Evolutionary conservation across 371 early-diverging fungal species (phyloP), one percentile per base, ranked within the genome.

Genomic region (Nematocida sp.): DNA sequence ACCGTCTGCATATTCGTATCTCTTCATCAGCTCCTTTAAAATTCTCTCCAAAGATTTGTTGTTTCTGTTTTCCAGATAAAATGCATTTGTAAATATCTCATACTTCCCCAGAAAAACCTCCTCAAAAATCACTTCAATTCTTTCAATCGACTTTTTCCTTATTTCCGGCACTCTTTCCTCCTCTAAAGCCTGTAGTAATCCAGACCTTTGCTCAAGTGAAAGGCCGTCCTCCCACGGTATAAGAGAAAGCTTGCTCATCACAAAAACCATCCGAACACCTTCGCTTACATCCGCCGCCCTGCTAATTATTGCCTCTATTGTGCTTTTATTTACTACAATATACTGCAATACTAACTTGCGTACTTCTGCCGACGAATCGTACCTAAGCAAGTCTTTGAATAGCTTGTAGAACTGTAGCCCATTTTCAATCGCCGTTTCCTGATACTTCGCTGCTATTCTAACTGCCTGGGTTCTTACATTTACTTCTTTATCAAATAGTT

Each of bases 401-500:
- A 82, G 73, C 42, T 66, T 73, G 42, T 64, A 73, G 55, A 82
- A 72, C 5, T 67, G 58, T 20, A 73, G 64, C 11, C 61, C 76
- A 23, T 20, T 33, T 27, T 82, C 73, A 7, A 82, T 20, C 5
- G 44, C 15, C 1, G 39, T 27, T 25, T 82, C 73, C 62, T 73
- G 72, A 61, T 73, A 82, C 66, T 62, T 56, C 4, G 56, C 50
- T 27, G 76, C 64, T 47, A 82, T 72, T 9, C 45, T 25, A 18
- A 82, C 46, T 20, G 73, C 72, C 72, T 73, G 64, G 0, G 66
- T 33, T 15, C 82, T 13, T 39, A 82, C 82, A 33, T 11, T 42
- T 66, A 46, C 62, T 33, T 82, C 82, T 60, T 66, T 72, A 54
- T 82, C 82, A 73, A 82, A 82, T 39, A 82, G 69, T 44, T 82